phyloP scores from a whole-genome alignment of 257 asterid genomes.

The Hygrophila difformis region DNA sequence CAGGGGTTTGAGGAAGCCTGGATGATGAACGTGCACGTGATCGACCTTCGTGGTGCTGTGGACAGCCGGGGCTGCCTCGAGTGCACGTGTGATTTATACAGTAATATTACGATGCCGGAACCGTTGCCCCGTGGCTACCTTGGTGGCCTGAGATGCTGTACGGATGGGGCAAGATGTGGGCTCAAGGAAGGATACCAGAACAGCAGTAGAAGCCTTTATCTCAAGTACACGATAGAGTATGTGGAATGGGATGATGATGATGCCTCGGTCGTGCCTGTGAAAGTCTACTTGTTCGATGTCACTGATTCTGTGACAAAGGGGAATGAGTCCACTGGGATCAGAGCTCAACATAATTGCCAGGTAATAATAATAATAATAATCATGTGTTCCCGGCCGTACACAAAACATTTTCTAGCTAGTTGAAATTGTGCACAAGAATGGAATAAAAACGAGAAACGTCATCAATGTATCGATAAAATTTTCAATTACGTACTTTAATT shows the following conservation, averaged over 20 bases:
- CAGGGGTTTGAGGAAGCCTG: slow-evolving; percentile 62
- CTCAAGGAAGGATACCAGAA: slow-evolving; percentile 40
- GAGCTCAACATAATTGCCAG: slow-evolving; percentile 33
- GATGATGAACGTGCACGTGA: slow-evolving; percentile 73
- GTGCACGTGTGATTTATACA: slow-evolving; percentile 68
- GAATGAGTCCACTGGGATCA: slow-evolving; percentile 24
- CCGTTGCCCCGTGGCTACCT: slow-evolving; percentile 27
- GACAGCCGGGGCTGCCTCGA: slow-evolving; percentile 74
- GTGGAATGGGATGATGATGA: slow-evolving; percentile 65
- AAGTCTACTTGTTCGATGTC: slow-evolving; percentile 55
- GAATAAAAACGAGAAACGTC: no score
- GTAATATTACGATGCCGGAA: slow-evolving; percentile 30
- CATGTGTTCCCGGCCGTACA: no score
- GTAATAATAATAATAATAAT: slow-evolving; percentile 22
- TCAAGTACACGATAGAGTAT: slow-evolving; percentile 58
- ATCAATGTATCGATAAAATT: no score
- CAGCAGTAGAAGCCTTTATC: slow-evolving; percentile 35
- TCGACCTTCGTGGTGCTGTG: slow-evolving; percentile 66
- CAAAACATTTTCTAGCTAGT: no score
- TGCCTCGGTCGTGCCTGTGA: slow-evolving; percentile 40
- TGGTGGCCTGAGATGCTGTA: slow-evolving; percentile 72
- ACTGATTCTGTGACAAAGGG: slow-evolving; percentile 42
- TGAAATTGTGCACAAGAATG: background rate
- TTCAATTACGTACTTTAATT: no score
- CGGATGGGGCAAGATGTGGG: slow-evolving; percentile 18